Percentiles rank a stretch among this genome's conserved stretches.
phyloP scores from a whole-genome alignment of 106 monocot species.

The Dioscorea zingiberensis region DNA sequence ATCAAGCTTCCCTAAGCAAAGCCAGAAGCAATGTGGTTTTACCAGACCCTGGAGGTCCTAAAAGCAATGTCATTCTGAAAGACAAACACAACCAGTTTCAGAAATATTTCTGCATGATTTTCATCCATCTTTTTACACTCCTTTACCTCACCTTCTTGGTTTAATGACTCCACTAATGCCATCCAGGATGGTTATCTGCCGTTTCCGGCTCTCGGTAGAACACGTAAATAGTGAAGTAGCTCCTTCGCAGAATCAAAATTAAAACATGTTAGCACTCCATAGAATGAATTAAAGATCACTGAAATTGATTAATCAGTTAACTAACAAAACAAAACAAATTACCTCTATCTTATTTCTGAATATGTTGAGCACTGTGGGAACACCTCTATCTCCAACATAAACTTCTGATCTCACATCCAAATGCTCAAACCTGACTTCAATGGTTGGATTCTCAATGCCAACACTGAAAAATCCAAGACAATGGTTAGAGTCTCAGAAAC shows the following conservation, averaged over 20 bases:
- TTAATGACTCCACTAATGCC: conserved; percentile 59
- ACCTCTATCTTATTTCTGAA: conserved; percentile 37
- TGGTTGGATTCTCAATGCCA: conserved; percentile 22
- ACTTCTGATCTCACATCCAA: conserved; percentile 16
- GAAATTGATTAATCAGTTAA: not conserved
- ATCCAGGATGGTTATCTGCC: conserved; percentile 30
- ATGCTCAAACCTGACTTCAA: conserved; percentile 24
- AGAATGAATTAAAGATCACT: no score
- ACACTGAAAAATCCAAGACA: conserved; percentile 11
- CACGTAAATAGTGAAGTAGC: conserved; percentile 20
- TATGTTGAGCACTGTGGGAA: conserved; percentile 14
- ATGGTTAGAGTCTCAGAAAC: not conserved
- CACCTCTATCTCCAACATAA: conserved; percentile 8
- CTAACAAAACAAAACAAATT: no score
- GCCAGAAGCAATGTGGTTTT: conserved; percentile 63
- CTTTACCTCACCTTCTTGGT: conserved; percentile 39
- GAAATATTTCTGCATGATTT: not conserved
- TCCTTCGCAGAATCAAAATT: conserved; percentile 16
- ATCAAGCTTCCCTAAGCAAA: conserved; percentile 58
- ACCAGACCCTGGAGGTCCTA: conserved; percentile 69
- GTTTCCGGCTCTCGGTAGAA: conserved; percentile 53
- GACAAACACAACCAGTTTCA: not conserved
- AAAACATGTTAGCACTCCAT: no score
- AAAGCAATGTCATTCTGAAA: conserved; percentile 61
- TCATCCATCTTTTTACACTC: not conserved